Evolutionary conservation across 345 rosid species (phyloP).

Genomic region (Melaleuca quinquenervia): DNA sequence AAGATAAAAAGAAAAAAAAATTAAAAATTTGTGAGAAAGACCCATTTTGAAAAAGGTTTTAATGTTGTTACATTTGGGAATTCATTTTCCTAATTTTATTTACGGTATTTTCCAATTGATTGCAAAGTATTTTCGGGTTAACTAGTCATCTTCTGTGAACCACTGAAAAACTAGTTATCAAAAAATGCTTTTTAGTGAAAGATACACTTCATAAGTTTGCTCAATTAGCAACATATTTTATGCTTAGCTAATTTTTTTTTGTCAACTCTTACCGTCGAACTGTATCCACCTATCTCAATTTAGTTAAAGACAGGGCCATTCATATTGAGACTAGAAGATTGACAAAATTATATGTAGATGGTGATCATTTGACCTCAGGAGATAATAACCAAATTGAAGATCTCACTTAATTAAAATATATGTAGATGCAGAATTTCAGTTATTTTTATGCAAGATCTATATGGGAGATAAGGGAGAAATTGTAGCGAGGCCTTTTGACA

Average conservation of each 20-base stretch:
- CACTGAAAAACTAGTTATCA: too few relatives aligned
- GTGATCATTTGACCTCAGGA: background rate
- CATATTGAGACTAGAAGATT: background rate
- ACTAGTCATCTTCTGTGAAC: too few relatives aligned
- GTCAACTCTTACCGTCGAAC: background rate
- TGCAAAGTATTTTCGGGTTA: too few relatives aligned
- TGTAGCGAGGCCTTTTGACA: background rate
- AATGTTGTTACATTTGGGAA: too few relatives aligned
- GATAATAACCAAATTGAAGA: background rate
- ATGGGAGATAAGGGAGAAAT: background rate
- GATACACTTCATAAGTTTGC: background rate
- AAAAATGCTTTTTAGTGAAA: too few relatives aligned
- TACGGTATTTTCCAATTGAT: too few relatives aligned
- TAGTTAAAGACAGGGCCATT: background rate
- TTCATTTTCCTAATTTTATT: too few relatives aligned
- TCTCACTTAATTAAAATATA: background rate
- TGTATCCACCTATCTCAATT: background rate
- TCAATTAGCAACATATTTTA: background rate
- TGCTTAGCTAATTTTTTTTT: too few relatives aligned
- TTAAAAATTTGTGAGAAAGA: too few relatives aligned
- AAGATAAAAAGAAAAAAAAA: too few relatives aligned
- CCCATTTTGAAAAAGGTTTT: too few relatives aligned
- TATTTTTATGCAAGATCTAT: fast-evolving
- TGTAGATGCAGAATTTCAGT: background rate
- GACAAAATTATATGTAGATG: background rate